phyloP scores from a whole-genome alignment of 495 filamentous ascomycete genomes.

The Daldinia caldariorum region DNA sequence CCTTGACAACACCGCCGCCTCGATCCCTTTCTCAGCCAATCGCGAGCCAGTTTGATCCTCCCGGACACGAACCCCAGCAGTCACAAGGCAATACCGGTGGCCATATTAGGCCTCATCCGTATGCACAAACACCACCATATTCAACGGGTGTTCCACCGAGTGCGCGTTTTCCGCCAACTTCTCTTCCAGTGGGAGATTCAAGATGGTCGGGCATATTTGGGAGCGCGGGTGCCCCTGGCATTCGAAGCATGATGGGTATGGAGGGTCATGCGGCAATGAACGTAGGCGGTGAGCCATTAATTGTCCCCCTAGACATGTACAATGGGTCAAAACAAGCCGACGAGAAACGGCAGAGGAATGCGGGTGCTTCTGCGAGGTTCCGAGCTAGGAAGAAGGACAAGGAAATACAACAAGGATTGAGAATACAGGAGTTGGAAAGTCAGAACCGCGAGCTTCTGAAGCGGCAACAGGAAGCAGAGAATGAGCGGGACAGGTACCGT shows the following conservation, averaged over 20 bases:
- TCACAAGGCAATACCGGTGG: conserved; percentile 31
- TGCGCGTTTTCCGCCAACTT: conserved; percentile 31
- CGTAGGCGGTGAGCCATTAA: conserved; percentile 59
- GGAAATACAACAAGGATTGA: conserved; percentile 76
- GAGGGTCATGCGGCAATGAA: conserved; percentile 55
- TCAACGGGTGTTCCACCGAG: conserved; percentile 30
- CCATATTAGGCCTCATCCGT: conserved; percentile 41
- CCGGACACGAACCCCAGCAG: conserved; percentile 43
- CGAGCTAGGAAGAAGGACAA: conserved; percentile 89
- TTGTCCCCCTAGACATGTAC: conserved; percentile 78
- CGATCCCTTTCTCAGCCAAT: conserved; percentile 56
- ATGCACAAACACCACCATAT: conserved; percentile 45
- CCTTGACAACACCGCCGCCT: conserved; percentile 46
- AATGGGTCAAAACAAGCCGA: conserved; percentile 86
- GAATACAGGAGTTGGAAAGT: conserved; percentile 68
- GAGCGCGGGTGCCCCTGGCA: conserved; percentile 38
- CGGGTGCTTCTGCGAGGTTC: conserved; percentile 90
- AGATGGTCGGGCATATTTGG: conserved; percentile 48
- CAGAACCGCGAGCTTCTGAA: conserved; percentile 60
- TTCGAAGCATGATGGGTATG: conserved; percentile 51
- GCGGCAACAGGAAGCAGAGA: conserved; percentile 59
- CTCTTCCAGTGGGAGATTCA: conserved; percentile 44
- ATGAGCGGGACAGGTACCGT: conserved; percentile 59
- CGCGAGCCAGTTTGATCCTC: conserved; percentile 46
- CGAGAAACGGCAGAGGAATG: conserved; percentile 93